These are phyloP conservation scores for Kazachstania kunashirensis DNA, from an alignment of 805 yeast genomes.

Conservation along the genomic window DNA sequence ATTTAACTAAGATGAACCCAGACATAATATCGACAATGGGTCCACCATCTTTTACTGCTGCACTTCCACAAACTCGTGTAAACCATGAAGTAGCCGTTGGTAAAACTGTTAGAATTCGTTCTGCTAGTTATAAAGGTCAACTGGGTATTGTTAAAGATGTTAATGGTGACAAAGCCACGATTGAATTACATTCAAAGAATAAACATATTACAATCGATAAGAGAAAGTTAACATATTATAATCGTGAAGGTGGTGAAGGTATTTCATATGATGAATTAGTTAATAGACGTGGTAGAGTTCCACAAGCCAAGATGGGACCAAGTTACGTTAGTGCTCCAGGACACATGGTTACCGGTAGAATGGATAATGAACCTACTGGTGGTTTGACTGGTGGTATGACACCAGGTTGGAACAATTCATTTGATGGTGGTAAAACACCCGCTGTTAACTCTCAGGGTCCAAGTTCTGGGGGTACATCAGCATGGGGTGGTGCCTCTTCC, in stretches of 20 bases:
- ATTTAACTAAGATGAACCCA: slow-evolving; percentile 83
- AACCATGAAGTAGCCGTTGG: slow-evolving; percentile 79
- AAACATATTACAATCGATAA: slow-evolving; percentile 81
- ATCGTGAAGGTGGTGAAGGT: slow-evolving; percentile 53
- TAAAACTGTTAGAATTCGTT: slow-evolving; percentile 77
- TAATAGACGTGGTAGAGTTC: slow-evolving; percentile 38
- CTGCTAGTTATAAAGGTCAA: slow-evolving; percentile 89
- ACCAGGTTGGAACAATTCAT: slow-evolving; percentile 45
- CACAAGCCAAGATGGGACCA: slow-evolving; percentile 30
- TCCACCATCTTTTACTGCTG: slow-evolving; percentile 46
- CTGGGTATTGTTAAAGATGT: slow-evolving; percentile 91
- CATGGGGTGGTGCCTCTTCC: slow-evolving; percentile 41
- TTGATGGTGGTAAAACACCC: slow-evolving; percentile 43
- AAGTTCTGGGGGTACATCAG: slow-evolving; percentile 28
- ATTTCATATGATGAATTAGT: slow-evolving; percentile 73
- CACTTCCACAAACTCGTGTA: slow-evolving; percentile 41
- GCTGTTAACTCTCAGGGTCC: slow-evolving; percentile 28
- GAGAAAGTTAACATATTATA: slow-evolving; percentile 62
- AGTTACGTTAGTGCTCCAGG: slow-evolving; percentile 29
- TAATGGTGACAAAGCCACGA: slow-evolving; percentile 82
- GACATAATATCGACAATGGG: slow-evolving; percentile 35
- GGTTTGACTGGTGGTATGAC: slow-evolving; percentile 37
- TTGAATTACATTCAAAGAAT: slow-evolving; percentile 86
- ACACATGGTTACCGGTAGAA: slow-evolving; percentile 27
- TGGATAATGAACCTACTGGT: slow-evolving; percentile 23